Evolutionary conservation across 176 grass and related monocot genomes (phyloP), one percentile per base, ranked within the genome.

Genomic region (Sorghum bicolor): DNA sequence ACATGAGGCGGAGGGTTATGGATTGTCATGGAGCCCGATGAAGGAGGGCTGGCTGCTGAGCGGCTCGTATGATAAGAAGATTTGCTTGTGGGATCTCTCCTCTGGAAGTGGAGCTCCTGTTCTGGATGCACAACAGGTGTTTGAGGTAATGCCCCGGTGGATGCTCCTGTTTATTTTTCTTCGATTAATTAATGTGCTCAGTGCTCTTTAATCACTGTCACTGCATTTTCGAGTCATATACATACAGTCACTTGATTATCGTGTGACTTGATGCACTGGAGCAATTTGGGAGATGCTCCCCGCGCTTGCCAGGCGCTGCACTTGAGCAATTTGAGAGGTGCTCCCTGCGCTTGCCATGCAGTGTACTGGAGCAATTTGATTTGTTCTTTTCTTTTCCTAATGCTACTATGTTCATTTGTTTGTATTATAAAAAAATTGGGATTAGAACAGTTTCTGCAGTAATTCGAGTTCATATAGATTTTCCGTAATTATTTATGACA

Each of bases 51-150:
- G 70, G 71, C 74, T 99, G 6, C 76, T 99, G 84, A 99, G 93
- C 44, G 96, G 93, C 24, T 99, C 96, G 7, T 99, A 96, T 41
- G 96, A 99, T 78, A 91, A 89, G 87, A 99, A 94, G 78, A 89
- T 99, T 73, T 99, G 93, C 76, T 64, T 99, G 17, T 99, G 96
- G 96, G 96, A 99, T 89, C 81, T 96, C 26, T 74, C 69, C 12
- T 70, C 72, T 37, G 79, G 48, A 48, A 87, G 65, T 43, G 85
- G 83, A 16, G 75, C 82, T 12, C 30, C 80, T 16, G 78, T 86
- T 84, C 89, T 96, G 41, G 89, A 96, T 72, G 91, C 91, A 30
- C 81, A 86, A 2, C 72, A 96, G 31, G 78, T 99, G 91, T 99
- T 92, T 53, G 96, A 92, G 93, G 96, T 99, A 92, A 94, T 90